Base-by-base conservation (phyloP, 2,329 filamentous ascomycete genomes). In the Calonectria pteridis region DNA sequence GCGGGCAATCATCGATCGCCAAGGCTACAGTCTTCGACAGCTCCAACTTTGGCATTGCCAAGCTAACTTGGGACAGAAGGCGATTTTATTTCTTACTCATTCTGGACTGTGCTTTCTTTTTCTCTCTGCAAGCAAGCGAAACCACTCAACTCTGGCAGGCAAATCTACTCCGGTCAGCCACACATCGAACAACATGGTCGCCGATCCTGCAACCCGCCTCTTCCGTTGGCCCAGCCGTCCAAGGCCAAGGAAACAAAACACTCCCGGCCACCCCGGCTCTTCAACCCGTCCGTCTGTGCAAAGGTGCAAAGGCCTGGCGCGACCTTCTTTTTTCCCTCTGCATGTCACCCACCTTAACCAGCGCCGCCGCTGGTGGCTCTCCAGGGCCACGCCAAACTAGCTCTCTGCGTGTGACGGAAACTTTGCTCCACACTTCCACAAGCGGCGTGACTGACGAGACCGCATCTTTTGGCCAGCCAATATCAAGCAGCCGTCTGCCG, bases 401-500 rank as follows among this genome's bases (percentile, higher is more conserved):
- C 53, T 28, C 46, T 35, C 75, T 75, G 79, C 77, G 79, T 82
- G 81, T 82, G 78, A 78, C 76, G 76, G 55, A 70, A 70, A 67
- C 67, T 69, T 40, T 33, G 40, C 53, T 59, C 65, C 71, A 76
- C 77, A 71, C 73, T 81, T 69, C 67, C 76, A 80, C 78, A 67
- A 67, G 77, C 76, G 75, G 72, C 69, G 66, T 69, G 40, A 62
- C 33, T 69, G 67, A 64, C 74, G 72, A 76, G 73, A 74, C 73
- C 59, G 72, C 78, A 80, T 81, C 69, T 79, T 68, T 69, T 59
- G 49, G 58, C 82, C 86, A 86, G 85, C 89, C 89, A 91, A 90
- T 91, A 89, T 90, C 84, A 86, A 85, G 83, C 83, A 82, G 80
- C 84, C 81, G 82, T 84, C 88, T 85, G 80, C 86, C 86, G 87